Evolutionary conservation across 1,139 yeast genomes (phyloP), one percentile per base, ranked within the genome.

Genomic region (Lodderomyces theae): DNA sequence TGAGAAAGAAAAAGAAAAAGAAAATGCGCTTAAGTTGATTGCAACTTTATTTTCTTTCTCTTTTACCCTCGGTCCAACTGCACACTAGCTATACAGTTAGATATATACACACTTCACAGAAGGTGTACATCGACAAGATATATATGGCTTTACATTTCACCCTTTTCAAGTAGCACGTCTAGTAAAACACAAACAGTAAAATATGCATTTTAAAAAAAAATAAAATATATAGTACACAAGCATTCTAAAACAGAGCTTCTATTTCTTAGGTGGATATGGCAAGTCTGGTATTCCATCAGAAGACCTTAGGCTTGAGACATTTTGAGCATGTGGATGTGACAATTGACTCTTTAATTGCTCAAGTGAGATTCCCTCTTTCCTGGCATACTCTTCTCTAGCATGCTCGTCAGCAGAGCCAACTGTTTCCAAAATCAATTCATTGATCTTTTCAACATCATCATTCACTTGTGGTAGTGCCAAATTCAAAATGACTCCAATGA

Each of bases 401-500:
- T 58, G 53, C 51, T 70, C 68, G 44, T 68, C 74, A 18, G 74
- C 74, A 12, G 73, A 67, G 9, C 76, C 77, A 21, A 71, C 72
- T 6, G 71, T 63, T 50, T 73, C 77, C 51, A 72, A 62, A 24
- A 70, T 70, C 41, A 68, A 58, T 51, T 70, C 76, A 49, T 72
- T 71, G 47, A 69, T 66, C 46, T 69, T 77, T 58, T 78, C 82
- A 32, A 71, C 72, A 36, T 80, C 85, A 53, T 84, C 94, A 32
- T 63, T 60, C 33, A 82, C 83, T 60, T 82, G 89, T 11, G 95
- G 94, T 48, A 88, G 65, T 28, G 82, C 34, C 51, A 86, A 65
- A 66, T 88, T 88, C 46, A 87, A 67, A 35, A 86, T 61, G 38
- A 86, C 79, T 30, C 89, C 95, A 35, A 86, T 53, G 51, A 89